A percentile compares a stretch with the other conserved stretches of the same genome.
Evolutionary conservation across 2,329 filamentous ascomycete species (phyloP).

Genomic region (Elsinoe perseae): DNA sequence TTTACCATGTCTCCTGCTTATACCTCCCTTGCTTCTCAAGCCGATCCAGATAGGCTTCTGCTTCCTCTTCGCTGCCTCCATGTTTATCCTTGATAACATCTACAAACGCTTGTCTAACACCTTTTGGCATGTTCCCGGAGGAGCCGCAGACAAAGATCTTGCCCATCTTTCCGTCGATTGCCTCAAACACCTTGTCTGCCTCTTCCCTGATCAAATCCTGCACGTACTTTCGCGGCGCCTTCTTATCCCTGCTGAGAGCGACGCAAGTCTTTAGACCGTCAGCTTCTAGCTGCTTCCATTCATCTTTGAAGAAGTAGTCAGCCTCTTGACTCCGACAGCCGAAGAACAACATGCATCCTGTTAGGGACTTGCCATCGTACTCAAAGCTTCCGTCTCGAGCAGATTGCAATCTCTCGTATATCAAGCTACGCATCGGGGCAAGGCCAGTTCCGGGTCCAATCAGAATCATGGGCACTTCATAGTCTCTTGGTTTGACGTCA

Average conservation of each 20-base stretch:
- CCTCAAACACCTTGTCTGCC: constrained; percentile 40
- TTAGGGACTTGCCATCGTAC: constrained; percentile 17
- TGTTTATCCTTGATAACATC: constrained; percentile 46
- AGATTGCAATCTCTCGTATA: constrained; percentile 59
- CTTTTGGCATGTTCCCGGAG: constrained; percentile 64
- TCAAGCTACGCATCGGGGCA: constrained; percentile 71
- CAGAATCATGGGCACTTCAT: constrained; percentile 58
- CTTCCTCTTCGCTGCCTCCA: constrained; percentile 38
- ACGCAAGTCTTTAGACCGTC: constrained; percentile 49
- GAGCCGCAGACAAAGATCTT: constrained; percentile 53
- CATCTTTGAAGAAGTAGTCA: constrained; percentile 74
- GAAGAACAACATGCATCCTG: constrained; percentile 60
- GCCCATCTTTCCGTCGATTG: constrained; percentile 46
- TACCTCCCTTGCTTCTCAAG: constrained; percentile 58
- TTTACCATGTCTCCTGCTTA: constrained; percentile 63
- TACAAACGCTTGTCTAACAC: constrained; percentile 58
- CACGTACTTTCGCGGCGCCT: constrained; percentile 56
- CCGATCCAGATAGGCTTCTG: constrained; percentile 47
- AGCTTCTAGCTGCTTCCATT: constrained; percentile 54
- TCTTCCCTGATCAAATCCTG: constrained; percentile 55
- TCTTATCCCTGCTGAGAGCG: constrained; percentile 66
- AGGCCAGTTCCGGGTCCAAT: constrained; percentile 82
- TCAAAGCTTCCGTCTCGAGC: constrained; percentile 19
- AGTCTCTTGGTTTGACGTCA: constrained; percentile 41
- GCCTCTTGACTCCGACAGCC: constrained; percentile 67